Evolutionary conservation across 2,329 filamentous ascomycete species (phyloP).

Genomic region (Bipolaris bicolor): DNA sequence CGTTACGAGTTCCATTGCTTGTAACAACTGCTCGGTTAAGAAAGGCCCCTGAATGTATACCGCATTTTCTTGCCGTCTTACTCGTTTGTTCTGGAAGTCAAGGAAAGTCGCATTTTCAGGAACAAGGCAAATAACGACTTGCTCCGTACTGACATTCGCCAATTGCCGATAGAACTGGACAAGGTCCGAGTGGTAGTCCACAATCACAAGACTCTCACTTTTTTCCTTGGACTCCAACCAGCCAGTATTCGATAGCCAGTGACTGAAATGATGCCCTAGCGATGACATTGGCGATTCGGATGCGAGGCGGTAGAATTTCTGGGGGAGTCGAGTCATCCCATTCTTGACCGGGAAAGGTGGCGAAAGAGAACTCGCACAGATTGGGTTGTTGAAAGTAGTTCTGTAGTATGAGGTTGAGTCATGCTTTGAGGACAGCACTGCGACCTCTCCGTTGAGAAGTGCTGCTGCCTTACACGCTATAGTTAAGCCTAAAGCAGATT

Average conservation of each 20-base stretch:
- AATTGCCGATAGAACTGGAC: constrained; percentile 24
- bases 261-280: constrained; percentile 22
- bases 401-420: constrained; percentile 52
- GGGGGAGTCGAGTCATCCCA: constrained; percentile 10
- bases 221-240: constrained; percentile 18
- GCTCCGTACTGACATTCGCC: constrained; percentile 13
- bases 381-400: constrained; percentile 37
- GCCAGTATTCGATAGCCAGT: constrained; percentile 21
- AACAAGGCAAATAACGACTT: constrained; percentile 40
- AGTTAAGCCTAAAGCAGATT: constrained; percentile 54
- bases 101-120: constrained; percentile 31
- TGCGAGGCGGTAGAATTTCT: constrained; percentile 19
- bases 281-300: constrained; percentile 15
- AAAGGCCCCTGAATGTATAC: constrained; percentile 40
- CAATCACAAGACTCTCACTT: constrained; percentile 26
- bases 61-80: constrained; percentile 24
- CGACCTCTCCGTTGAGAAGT: constrained; percentile 49
- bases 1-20: constrained; percentile 24
- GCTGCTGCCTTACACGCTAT: constrained; percentile 52
- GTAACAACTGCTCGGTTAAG: constrained; percentile 23
- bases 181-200: constrained; percentile 34
- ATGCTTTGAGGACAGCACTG: constrained; percentile 46
- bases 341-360: constrained; percentile 12
- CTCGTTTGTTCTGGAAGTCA: constrained; percentile 21
- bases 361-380: constrained; percentile 31